Base-by-base conservation (phyloP, 78 protist genomes). In the slime mould (Dictyostelium discoideum) region DNA sequence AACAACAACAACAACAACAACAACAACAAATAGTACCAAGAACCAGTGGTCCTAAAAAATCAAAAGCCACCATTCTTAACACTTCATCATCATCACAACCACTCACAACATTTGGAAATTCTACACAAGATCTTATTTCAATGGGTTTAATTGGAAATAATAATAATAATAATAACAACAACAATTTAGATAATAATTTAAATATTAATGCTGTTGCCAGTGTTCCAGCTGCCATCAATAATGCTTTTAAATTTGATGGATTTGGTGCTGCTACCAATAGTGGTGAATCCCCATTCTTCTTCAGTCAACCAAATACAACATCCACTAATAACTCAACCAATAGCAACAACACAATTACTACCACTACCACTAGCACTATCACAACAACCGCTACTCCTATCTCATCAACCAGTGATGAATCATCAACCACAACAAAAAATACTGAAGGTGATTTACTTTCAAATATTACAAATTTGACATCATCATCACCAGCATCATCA, bases 91-190 rank as follows among this genome's bases (percentile, higher is more conserved):
- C 46, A 81, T 54, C 65, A 84, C 87, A 63, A 84, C 87, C 16
- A 84, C 57, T 74, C 40, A 29, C 40, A 74, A 32, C 81, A 37
- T 74, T 37, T 74, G 81, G 81, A 74, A 74, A 74, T 74, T 60
- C 69, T 60, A 22, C 77, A 26, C 81, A 74, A 37, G 81, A 37
- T 74, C 22, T 74, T 16, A 74, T 37, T 74, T 69, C 77, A 69
- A 69, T 69, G 77, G 40, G 77, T 26, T 37, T 37, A 74, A 74
- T 74, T 74, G 81, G 81, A 74, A 74, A 74, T 74, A 74, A 73
- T 29, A 73, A 26, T 69, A 69, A 24, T 67, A 67, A 67, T 67
- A 67, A 26, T 69, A 69, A 24, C 24, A 67, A 67, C 24, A 67
- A 72, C 44, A 72, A 74, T 20, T 16, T 32, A 16, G 42, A 29